phyloP scores from a whole-genome alignment of 1,139 yeast genomes.

The Lodderomyces parapsilosis region DNA sequence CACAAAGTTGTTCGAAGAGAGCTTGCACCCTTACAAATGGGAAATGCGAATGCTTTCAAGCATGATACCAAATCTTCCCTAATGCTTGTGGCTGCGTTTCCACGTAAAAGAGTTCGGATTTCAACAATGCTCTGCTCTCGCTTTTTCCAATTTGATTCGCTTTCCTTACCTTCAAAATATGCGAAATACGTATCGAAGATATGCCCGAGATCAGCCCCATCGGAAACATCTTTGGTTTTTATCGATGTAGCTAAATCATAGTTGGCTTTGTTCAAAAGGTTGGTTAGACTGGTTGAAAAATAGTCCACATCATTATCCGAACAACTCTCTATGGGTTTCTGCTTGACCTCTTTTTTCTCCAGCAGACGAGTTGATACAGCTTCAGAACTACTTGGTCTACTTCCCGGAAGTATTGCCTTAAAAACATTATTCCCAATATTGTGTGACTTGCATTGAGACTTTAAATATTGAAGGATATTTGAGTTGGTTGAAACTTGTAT shows the following conservation, averaged over 20 bases:
- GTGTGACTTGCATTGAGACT: neutral
- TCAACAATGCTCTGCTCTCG: slow-evolving; percentile 65
- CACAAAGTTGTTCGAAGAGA: slow-evolving; percentile 86
- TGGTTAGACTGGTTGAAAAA: slow-evolving; percentile 3
- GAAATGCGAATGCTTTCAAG: slow-evolving; percentile 51
- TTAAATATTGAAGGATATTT: neutral
- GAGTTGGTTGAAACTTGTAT: neutral
- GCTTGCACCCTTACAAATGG: slow-evolving; percentile 62
- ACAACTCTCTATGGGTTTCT: neutral
- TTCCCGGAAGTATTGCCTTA: neutral
- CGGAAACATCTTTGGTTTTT: slow-evolving; percentile 17
- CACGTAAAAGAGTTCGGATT: slow-evolving; percentile 61
- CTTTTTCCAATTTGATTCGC: slow-evolving; percentile 81
- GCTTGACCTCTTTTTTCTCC: neutral
- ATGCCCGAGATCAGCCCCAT: slow-evolving; percentile 18
- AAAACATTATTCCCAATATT: neutral
- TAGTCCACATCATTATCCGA: neutral
- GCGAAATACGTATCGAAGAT: slow-evolving; percentile 21
- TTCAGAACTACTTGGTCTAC: neutral
- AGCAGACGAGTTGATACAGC: neutral
- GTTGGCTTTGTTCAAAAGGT: slow-evolving; percentile 20
- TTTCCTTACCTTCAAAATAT: slow-evolving; percentile 73
- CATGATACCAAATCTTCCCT: slow-evolving; percentile 43
- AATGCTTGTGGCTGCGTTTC: slow-evolving; percentile 42
- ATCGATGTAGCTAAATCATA: slow-evolving; percentile 28